Evolutionary conservation across 2,329 filamentous ascomycete genomes (phyloP).

Genomic region (Paraphoma chrysanthemicola): DNA sequence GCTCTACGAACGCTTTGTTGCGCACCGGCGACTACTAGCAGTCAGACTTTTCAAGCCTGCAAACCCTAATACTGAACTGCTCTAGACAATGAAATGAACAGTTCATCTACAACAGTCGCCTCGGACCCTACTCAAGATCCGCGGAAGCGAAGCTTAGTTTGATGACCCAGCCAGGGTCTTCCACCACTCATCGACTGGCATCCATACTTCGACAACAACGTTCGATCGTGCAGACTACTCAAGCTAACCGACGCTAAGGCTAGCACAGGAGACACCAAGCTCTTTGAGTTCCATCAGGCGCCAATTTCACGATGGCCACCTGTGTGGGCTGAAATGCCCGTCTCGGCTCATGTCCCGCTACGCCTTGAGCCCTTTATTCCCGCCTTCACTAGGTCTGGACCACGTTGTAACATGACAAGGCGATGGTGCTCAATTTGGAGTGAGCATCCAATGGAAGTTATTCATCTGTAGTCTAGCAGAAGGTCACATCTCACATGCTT

Average conservation of each 20-base stretch:
- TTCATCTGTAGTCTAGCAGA: neutral
- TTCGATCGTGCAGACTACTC: constrained; percentile 2
- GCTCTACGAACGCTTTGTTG: no score
- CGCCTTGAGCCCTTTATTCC: constrained; percentile 11
- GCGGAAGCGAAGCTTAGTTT: constrained; percentile 11
- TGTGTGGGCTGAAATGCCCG: constrained; percentile 28
- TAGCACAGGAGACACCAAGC: constrained; percentile 14
- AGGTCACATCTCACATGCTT: constrained; percentile 20
- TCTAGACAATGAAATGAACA: neutral
- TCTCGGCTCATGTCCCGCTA: constrained; percentile 33
- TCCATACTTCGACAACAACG: constrained; percentile 2
- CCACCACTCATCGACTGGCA: constrained; percentile 14
- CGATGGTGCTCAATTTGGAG: constrained; percentile 21
- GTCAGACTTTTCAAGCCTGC: no score
- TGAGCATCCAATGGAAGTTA: constrained; percentile 21
- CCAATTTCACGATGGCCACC: constrained; percentile 24
- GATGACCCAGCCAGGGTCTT: constrained; percentile 5
- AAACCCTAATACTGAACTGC: neutral
- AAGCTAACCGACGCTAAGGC: constrained; percentile 13
- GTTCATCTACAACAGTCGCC: neutral
- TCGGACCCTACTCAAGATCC: neutral
- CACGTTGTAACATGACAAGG: constrained; percentile 28
- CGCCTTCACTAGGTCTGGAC: constrained; percentile 9
- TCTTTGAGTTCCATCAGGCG: constrained; percentile 28
- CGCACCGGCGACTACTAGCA: no score